A percentile compares a stretch with the other conserved stretches of the same genome.
Evolutionary conservation across 2,329 filamentous ascomycete species (phyloP).

Genomic region (Aspergillus sp.): DNA sequence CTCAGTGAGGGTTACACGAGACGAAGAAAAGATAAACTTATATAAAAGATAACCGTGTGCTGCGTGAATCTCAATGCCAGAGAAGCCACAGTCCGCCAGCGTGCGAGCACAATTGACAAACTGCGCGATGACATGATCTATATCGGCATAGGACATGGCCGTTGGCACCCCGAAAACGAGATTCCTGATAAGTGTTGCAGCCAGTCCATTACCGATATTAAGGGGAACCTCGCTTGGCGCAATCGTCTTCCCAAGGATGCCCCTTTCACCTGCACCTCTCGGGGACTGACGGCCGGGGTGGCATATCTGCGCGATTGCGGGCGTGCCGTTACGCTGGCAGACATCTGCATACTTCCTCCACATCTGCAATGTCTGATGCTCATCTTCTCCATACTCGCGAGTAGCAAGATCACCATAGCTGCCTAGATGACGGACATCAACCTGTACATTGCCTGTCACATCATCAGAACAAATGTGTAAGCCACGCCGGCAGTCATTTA

Average conservation of each 20-base stretch:
- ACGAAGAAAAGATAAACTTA: too few relatives aligned
- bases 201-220: not conserved
- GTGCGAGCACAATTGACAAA: too few relatives aligned
- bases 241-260: conserved; percentile 18
- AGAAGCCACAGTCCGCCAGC: too few relatives aligned
- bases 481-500: not conserved
- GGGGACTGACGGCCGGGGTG: conserved; percentile 41
- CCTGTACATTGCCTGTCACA: not conserved
- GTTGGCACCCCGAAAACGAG: conserved; percentile 48
- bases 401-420: not conserved
- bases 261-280: conserved; percentile 30
- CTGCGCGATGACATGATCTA: too few relatives aligned
- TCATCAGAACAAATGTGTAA: not conserved
- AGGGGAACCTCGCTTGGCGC: conserved; percentile 22
- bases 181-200: not conserved
- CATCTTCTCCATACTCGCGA: not conserved
- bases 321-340: conserved; percentile 19
- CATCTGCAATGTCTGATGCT: not conserved
- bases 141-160: conserved; percentile 52
- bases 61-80: too few relatives aligned
- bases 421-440: not conserved
- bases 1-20: too few relatives aligned
- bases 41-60: too few relatives aligned
- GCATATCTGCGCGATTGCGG: conserved; percentile 37
- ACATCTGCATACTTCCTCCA: not conserved